phyloP scores from a whole-genome alignment of 495 filamentous ascomycete genomes.

The Emericellopsis terricola region DNA sequence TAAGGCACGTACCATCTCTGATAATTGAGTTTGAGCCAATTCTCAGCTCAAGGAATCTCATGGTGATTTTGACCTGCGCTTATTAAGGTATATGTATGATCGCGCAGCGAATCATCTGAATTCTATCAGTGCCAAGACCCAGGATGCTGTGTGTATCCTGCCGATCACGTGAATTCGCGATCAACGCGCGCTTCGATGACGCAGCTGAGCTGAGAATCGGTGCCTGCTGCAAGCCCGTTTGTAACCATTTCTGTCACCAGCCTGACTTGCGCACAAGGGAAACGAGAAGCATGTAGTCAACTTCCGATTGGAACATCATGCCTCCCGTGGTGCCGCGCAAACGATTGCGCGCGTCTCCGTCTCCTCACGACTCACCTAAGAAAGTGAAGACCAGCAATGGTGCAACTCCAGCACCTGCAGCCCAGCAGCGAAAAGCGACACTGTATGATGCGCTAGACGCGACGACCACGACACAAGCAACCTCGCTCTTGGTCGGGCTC shows the following conservation, averaged over 20 bases:
- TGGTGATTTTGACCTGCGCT: too few species aligned
- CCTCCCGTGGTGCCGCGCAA: background rate
- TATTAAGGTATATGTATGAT: too few species aligned
- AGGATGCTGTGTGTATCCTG: too few species aligned
- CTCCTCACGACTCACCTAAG: background rate
- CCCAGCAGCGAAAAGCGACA: slow-evolving; percentile 25
- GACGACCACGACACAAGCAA: slow-evolving; percentile 23
- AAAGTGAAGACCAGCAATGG: background rate
- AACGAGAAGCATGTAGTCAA: background rate
- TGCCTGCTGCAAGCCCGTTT: background rate
- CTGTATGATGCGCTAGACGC: slow-evolving; percentile 55
- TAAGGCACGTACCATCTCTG: too few species aligned
- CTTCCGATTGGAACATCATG: background rate
- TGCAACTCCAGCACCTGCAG: background rate
- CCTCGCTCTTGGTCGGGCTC: slow-evolving; percentile 26
- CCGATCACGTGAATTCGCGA: background rate
- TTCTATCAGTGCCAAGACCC: too few species aligned
- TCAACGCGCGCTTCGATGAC: background rate
- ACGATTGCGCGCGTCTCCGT: background rate
- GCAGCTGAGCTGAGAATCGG: background rate
- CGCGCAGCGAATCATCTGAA: too few species aligned
- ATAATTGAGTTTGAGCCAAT: too few species aligned
- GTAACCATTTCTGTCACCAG: background rate
- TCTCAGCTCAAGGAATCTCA: too few species aligned
- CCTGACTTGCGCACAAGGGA: too few species aligned